Evolutionary conservation across 163 green algal species (phyloP), one percentile per base, ranked within the genome.

Genomic region (Coccomyxa subellipsoidea): DNA sequence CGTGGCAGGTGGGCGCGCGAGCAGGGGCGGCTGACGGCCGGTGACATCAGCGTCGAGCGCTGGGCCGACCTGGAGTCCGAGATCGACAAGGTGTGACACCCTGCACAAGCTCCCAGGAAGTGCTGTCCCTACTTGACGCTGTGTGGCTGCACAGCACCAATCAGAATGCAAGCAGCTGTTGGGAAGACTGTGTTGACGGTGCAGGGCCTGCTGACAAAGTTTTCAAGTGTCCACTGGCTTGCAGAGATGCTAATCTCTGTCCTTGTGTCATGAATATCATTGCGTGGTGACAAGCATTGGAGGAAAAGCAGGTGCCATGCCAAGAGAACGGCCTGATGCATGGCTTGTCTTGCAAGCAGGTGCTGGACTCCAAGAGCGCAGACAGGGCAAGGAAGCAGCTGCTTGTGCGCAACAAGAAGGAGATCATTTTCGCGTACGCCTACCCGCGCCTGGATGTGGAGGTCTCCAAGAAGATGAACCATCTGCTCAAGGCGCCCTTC

Each of bases 381-480:
- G 72, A 59, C 37, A 47, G 72, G 27, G 54, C 1, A 0, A 32
- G 27, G 47, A 77, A 77, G 54, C 23, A 66, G 54, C 32, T 32
- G 23, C 78, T 97, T 76, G 40, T 87, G 75, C 84, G 86, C 1
- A 87, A 78, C 32, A 29, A 93, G 29, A 87, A 87, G 75, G 85
- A 90, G 39, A 85, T 99, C 76, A 85, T 99, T 4, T 95, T 99
- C 82, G 90, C 93, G 1, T 94, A 95, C 36, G 37, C 31, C 27
- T 99, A 99, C 90, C 97, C 97, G 6, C 91, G 97, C 7, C 93
- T 99, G 53, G 97, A 99, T 88, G 87, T 98, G 80, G 97, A 99
- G 90, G 97, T 99, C 35, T 99, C 97, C 4, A 98, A 98, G 85
- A 98, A 99, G 90, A 99, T 97, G 93, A 99, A 99, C 91, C 97